These are phyloP conservation scores for Yarrowia sp. DNA, from an alignment of 805 yeast species.

Conservation along the genomic window DNA sequence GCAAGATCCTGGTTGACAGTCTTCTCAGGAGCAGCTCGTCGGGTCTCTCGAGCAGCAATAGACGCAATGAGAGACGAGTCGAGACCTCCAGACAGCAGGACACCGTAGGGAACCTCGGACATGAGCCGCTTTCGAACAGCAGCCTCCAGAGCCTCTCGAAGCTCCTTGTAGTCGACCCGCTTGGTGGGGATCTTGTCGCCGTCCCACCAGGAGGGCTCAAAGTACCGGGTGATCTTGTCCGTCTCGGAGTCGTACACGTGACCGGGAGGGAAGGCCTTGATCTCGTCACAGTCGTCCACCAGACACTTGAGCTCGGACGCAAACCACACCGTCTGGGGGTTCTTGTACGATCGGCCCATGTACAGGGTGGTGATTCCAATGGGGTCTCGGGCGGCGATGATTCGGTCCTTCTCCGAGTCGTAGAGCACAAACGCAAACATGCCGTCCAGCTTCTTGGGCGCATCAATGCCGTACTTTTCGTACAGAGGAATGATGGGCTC, in stretches of 20 bases:
- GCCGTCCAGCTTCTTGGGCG: conserved; percentile 94
- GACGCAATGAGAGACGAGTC: conserved; percentile 97
- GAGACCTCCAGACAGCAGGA: conserved; percentile 93
- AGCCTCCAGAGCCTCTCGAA: conserved; percentile 84
- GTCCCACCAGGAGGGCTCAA: conserved; percentile 95
- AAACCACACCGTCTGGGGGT: conserved; percentile 81
- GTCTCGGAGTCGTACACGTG: conserved; percentile 93
- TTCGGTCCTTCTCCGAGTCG: conserved; percentile 83
- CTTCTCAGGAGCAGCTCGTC: conserved; percentile 72
- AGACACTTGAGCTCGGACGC: conserved; percentile 95
- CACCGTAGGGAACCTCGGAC: conserved; percentile 99
- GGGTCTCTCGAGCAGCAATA: conserved; percentile 96
- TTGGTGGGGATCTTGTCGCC: conserved; percentile 73
- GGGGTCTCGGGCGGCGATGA: conserved; percentile 98
- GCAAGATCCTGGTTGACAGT: conserved; percentile 73
- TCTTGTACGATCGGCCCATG: conserved; percentile 79
- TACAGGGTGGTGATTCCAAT: conserved; percentile 96
- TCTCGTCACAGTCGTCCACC: conserved; percentile 91
- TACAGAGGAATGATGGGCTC: conserved; percentile 96
- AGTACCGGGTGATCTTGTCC: conserved; percentile 85
- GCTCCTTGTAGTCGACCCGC: conserved; percentile 71
- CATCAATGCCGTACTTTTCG: conserved; percentile 83
- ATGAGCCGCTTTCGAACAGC: conserved; percentile 98
- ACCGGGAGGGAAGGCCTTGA: conserved; percentile 97
- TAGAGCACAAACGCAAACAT: conserved; percentile 96